Conservation (phyloP, 306 rosid genomes). For the Spatholobus suberectus region DNA sequence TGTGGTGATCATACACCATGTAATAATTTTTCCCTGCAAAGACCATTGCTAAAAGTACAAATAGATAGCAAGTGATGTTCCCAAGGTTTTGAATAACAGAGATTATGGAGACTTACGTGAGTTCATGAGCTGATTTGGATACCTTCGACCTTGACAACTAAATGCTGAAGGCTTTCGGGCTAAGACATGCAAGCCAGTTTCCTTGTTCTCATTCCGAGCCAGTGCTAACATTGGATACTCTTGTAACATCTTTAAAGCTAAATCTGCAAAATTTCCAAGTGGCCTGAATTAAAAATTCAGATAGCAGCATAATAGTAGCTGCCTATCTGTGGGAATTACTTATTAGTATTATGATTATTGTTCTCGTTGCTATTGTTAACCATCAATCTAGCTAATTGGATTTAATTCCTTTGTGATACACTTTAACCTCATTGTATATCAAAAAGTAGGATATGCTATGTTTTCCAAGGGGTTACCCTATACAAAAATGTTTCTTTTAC, state of each 20-base stretch:
- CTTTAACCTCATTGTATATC: too few relatives aligned
- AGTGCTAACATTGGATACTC: not conserved
- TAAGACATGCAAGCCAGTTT: conserved; percentile 29
- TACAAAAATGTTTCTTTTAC: too few relatives aligned
- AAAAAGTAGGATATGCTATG: too few relatives aligned
- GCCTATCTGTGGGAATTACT: too few relatives aligned
- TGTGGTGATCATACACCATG: not conserved
- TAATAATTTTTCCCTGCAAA: not conserved
- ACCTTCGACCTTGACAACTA: not conserved
- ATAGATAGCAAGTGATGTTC: not conserved
- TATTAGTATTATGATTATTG: too few relatives aligned
- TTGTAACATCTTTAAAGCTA: conserved; percentile 22
- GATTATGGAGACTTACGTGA: not conserved
- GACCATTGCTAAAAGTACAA: not conserved
- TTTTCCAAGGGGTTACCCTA: too few relatives aligned
- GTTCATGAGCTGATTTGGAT: not conserved
- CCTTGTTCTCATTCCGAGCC: conserved; percentile 17
- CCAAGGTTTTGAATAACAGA: not conserved
- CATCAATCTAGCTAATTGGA: too few relatives aligned
- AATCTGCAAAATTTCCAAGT: conserved; percentile 15
- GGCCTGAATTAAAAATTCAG: too few relatives aligned
- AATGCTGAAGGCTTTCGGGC: conserved; percentile 25
- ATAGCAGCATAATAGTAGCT: too few relatives aligned
- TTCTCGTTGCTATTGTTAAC: too few relatives aligned
- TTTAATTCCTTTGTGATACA: too few relatives aligned